Evolutionary conservation across 2,329 filamentous ascomycete species (phyloP).

Genomic region (Aureobasidium lini): DNA sequence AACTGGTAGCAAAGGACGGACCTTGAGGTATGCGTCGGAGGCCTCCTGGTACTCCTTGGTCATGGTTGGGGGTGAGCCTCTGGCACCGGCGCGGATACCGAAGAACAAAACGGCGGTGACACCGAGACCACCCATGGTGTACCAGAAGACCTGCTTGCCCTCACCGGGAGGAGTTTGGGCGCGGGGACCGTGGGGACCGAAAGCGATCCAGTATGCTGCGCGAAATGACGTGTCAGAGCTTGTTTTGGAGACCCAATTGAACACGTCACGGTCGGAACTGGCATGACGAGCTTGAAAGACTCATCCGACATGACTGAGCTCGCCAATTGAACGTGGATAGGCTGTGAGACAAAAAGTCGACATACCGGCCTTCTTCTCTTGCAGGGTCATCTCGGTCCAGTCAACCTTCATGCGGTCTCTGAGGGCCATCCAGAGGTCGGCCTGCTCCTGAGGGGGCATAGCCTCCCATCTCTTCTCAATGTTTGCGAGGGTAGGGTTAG

Average conservation of each 20-base stretch:
- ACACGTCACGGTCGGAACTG: background rate
- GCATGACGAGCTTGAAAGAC: background rate
- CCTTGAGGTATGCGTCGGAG: slow-evolving; percentile 88
- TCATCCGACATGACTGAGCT: background rate
- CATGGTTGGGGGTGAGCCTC: slow-evolving; percentile 75
- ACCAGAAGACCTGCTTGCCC: slow-evolving; percentile 67
- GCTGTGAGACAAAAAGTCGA: slow-evolving; percentile 26
- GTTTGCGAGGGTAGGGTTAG: slow-evolving; percentile 92
- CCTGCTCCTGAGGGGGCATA: slow-evolving; percentile 98
- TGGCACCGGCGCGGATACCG: slow-evolving; percentile 62
- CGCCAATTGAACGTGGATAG: background rate
- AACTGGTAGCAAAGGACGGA: slow-evolving; percentile 39
- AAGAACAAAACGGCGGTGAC: slow-evolving; percentile 66
- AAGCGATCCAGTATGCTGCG: slow-evolving; percentile 96
- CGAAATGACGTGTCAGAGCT: slow-evolving; percentile 4
- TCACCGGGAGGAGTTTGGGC: slow-evolving; percentile 77
- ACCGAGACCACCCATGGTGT: slow-evolving; percentile 61
- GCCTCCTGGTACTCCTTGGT: slow-evolving; percentile 95
- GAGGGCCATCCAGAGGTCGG: slow-evolving; percentile 96
- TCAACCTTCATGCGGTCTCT: slow-evolving; percentile 97
- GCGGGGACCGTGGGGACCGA: slow-evolving; percentile 91
- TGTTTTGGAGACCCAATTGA: background rate
- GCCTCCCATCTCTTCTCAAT: slow-evolving; percentile 99
- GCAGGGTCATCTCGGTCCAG: slow-evolving; percentile 89
- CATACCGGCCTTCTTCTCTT: slow-evolving; percentile 99